phyloP scores from a whole-genome alignment of 805 yeast genomes.

The Wickerhamia fluorescens region DNA sequence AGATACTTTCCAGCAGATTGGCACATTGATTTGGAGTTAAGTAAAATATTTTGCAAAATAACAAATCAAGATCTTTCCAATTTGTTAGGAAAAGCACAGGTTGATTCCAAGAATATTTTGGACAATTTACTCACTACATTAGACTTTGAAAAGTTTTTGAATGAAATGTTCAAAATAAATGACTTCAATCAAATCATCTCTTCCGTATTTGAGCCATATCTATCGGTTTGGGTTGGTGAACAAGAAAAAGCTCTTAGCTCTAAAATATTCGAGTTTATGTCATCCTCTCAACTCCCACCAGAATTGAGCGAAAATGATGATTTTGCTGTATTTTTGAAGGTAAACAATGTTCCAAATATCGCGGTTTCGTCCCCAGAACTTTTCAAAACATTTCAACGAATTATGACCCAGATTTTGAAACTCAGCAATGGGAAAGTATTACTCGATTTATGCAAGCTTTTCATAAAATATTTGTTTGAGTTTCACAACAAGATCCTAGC shows the following conservation, averaged over 20 bases:
- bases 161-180: slow-evolving; percentile 49
- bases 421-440: slow-evolving; percentile 37
- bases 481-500: slow-evolving; percentile 24
- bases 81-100: slow-evolving; percentile 38
- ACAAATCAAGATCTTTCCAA: slow-evolving; percentile 63
- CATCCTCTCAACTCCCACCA: slow-evolving; percentile 46
- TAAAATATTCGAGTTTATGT: slow-evolving; percentile 59
- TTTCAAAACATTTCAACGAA: slow-evolving; percentile 68
- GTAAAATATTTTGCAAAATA: slow-evolving; percentile 55
- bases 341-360: slow-evolving; percentile 53
- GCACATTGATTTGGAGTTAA: slow-evolving; percentile 59
- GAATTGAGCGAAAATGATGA: slow-evolving; percentile 18
- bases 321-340: slow-evolving; percentile 27
- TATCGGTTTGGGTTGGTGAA: slow-evolving; percentile 78
- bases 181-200: slow-evolving; percentile 44
- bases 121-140: slow-evolving; percentile 67
- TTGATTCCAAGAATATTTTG: slow-evolving; percentile 60
- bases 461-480: slow-evolving; percentile 57
- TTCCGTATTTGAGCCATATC: slow-evolving; percentile 74
- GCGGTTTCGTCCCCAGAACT: slow-evolving; percentile 83
- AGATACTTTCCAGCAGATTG: slow-evolving; percentile 62
- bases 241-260: slow-evolving; percentile 62
- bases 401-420: slow-evolving; percentile 55
- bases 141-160: slow-evolving; percentile 75
- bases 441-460: slow-evolving; percentile 50